Evolutionary conservation across 495 filamentous ascomycete species (phyloP), one percentile per base, ranked within the genome.

Genomic region (Hyphodiscus hymeniophilus): DNA sequence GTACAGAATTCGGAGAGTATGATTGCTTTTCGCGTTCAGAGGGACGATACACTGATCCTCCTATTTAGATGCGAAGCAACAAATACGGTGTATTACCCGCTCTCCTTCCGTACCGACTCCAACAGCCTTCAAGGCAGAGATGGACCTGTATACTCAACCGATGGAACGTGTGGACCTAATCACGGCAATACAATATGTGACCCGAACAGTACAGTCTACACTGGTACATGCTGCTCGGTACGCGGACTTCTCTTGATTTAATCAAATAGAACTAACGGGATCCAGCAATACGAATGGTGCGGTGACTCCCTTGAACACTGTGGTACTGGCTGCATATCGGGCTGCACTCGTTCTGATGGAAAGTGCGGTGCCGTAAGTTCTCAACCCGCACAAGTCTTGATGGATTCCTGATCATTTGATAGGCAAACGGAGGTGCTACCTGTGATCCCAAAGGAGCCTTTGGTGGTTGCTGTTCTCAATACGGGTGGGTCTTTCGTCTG

Each of bases 181-280:
- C 65, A 72, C 52, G 65, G 64, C 22, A 61, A 59, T 20, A 70
- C 67, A 11, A 53, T 71, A n/a, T 76, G 73, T 50, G 68, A 73
- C 17, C 50, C 55, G 10, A 50, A 54, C 16, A 58, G 38, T 33
- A 47, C 44, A 1, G 31, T 40, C 16, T 52, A 48, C 16, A 38
- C 38, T 39, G 60, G 60, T 35, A 43, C 42, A 48, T 62, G 60
- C 33, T 62, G 60, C 47, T 62, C 59, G 32, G 56, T 59, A 50
- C 45, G 50, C 40, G 10, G 41, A 17, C 23, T 17, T 36, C 21
- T 17, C 0, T 21, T 7, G 22, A 3, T 5, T 13, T 28, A 24
- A 38, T 16, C 1, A 33, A 6, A 26, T 22, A 13, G 21, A 11
- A 21, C 42, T 55, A 33, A 54, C 28, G 36, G 8, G 32, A 24